Evolutionary conservation across 345 rosid genomes (phyloP).

Genomic region (Cardamine occulta): DNA sequence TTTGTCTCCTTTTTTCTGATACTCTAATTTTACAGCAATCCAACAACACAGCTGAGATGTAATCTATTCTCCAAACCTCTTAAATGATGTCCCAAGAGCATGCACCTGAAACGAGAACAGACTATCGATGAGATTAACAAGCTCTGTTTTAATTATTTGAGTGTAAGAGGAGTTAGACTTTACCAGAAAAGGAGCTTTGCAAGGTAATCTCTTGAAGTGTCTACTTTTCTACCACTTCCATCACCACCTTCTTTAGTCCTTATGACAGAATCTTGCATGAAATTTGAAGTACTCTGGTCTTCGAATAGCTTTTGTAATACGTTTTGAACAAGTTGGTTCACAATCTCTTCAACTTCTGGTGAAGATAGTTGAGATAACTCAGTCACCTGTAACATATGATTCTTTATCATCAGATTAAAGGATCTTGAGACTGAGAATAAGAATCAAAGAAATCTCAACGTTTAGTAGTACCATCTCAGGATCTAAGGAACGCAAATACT

Average conservation of each 20-base stretch:
- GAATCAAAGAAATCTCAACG: not conserved
- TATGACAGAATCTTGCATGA: slow-evolving; percentile 43
- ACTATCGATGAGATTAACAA: not conserved
- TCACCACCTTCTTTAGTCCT: slow-evolving; percentile 45
- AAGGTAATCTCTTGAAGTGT: slow-evolving; percentile 85
- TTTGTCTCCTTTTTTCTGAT: slow-evolving; percentile 25
- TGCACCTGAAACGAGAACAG: slow-evolving; percentile 64
- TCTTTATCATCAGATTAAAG: not conserved
- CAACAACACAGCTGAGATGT: slow-evolving; percentile 87
- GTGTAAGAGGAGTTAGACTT: slow-evolving; percentile 14
- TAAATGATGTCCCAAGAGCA: slow-evolving; percentile 91
- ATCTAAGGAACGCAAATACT: slow-evolving; percentile 85
- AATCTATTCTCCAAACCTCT: slow-evolving; percentile 95
- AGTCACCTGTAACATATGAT: slow-evolving; percentile 54
- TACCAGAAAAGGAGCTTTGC: slow-evolving; percentile 97
- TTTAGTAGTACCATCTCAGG: slow-evolving; percentile 68
- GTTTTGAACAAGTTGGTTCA: slow-evolving; percentile 79
- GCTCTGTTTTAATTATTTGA: not conserved
- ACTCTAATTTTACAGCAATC: slow-evolving; percentile 63
- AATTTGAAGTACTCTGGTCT: slow-evolving; percentile 48
- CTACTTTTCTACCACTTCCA: slow-evolving; percentile 50
- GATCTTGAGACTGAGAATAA: not conserved
- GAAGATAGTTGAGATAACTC: slow-evolving; percentile 88
- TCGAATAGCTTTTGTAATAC: slow-evolving; percentile 55
- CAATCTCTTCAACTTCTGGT: slow-evolving; percentile 82